Base-by-base conservation (phyloP, 169 alveolate genomes). In the Prorocentrum cordatum region DNA sequence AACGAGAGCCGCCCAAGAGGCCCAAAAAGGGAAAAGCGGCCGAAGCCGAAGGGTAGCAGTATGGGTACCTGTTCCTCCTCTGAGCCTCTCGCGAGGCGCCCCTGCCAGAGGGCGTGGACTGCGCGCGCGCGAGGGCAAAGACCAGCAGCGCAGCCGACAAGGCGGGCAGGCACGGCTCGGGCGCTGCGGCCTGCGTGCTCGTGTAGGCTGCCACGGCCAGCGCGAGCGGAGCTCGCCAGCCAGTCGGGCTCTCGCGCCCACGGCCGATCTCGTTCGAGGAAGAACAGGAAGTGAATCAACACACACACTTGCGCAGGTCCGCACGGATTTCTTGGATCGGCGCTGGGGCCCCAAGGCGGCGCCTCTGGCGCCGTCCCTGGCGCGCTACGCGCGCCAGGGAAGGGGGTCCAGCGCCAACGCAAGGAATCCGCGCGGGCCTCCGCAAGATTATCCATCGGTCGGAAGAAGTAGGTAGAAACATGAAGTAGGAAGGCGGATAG, bases 81-180 rank as follows among this genome's bases (percentile, higher is more conserved):
- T 10, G 32, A 29, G 18, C 31, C 42, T 35, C 4, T 31, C 18
- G 42, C 58, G 33, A 6, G 12, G 54, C 27, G 5, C 7, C 20
- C 71, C 12, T 27, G 2, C 9, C 9, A 7, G 22, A 12, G 26
- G 59, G 24, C 3, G 35, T 1, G 45, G 68, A 67, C 85, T 73
- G 24, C 32, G 9, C 58, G 9, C 70, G 35, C 12, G 58, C 22
- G 22, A 73, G 31, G 61, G 85, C 85, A 3, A 73, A 62, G 38
- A 73, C 85, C 33, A 73, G 70, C 24, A 36, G 31, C 2, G 85
- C 85, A 32, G 85, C 85, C 5, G 85, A 67, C 14, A 22, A 32
- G 4, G 85, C 85, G 22, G 85, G 85, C 14, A 67, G 85, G 33
- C 85, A 73, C n/a, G n/a, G n/a, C n/a, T n/a, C n/a, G n/a, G n/a